Evolutionary conservation across 1,139 yeast species (phyloP).

Genomic region (Groenewaldozyma auringiensis): DNA sequence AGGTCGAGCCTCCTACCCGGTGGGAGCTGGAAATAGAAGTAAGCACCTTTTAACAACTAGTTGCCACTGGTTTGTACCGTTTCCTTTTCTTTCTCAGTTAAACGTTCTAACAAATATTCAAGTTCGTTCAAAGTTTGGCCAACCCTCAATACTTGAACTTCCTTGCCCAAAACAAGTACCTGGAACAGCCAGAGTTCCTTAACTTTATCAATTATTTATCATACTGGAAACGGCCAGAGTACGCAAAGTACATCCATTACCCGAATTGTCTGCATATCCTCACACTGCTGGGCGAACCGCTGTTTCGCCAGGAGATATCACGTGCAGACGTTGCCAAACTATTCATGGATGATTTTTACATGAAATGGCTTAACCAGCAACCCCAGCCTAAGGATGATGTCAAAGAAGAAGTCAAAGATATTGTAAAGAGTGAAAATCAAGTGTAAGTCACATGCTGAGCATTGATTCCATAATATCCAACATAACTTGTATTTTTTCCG

Average conservation of each 20-base stretch:
- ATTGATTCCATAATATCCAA: too few species aligned
- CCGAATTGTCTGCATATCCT: conserved; percentile 67
- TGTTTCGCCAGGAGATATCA: conserved; percentile 34
- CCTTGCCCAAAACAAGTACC: conserved; percentile 64
- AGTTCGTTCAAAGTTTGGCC: conserved; percentile 73
- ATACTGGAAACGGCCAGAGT: conserved; percentile 67
- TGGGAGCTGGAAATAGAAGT: conserved; percentile 77
- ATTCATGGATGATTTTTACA: conserved; percentile 37
- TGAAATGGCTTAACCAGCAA: conserved; percentile 30
- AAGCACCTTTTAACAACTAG: conserved; percentile 19
- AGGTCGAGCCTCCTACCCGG: conserved; percentile 49
- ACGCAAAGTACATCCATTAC: conserved; percentile 56
- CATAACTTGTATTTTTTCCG: too few species aligned
- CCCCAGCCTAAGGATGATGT: not conserved
- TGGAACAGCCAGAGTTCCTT: conserved; percentile 53
- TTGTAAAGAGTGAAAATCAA: too few species aligned
- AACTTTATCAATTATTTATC: conserved; percentile 59
- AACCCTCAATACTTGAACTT: conserved; percentile 69
- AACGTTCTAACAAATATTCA: conserved; percentile 41
- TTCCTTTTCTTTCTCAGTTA: too few species aligned
- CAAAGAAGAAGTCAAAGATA: not conserved
- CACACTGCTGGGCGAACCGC: conserved; percentile 41
- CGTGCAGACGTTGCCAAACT: conserved; percentile 36
- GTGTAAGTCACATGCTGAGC: too few species aligned
- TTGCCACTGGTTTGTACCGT: not conserved